A percentile compares a stretch with the other conserved stretches of the same genome.
Evolutionary conservation across 2,329 filamentous ascomycete genomes (phyloP).

Genomic region (Ceratocystis papillata): DNA sequence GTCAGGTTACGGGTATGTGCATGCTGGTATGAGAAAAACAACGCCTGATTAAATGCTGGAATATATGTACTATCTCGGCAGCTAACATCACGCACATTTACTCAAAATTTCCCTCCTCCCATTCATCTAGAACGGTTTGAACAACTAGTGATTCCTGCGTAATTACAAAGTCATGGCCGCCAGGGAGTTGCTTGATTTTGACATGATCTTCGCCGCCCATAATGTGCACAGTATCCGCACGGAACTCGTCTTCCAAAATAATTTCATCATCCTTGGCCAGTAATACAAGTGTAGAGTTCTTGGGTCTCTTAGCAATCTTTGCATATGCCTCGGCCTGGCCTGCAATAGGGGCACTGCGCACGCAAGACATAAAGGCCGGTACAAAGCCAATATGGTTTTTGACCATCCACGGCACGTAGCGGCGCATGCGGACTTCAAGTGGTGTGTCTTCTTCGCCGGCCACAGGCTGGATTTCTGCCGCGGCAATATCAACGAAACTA

Average conservation of each 20-base stretch:
- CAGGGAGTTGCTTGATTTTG: constrained; percentile 42
- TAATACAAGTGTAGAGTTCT: constrained; percentile 41
- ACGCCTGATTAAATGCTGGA: background rate
- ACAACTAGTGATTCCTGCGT: constrained; percentile 19
- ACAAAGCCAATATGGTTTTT: constrained; percentile 47
- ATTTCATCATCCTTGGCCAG: constrained; percentile 44
- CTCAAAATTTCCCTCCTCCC: background rate
- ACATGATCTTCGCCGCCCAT: constrained; percentile 41
- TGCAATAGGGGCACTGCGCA: constrained; percentile 44
- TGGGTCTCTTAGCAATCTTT: constrained; percentile 35
- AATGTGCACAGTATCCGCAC: constrained; percentile 40
- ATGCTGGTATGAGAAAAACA: background rate
- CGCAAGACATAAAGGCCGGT: constrained; percentile 48
- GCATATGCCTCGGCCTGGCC: constrained; percentile 43
- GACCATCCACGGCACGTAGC: constrained; percentile 50
- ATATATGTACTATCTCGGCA: background rate
- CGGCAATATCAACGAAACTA: constrained; percentile 34
- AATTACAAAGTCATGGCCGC: constrained; percentile 49
- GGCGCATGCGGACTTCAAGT: constrained; percentile 40
- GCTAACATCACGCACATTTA: background rate
- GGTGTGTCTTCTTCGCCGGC: constrained; percentile 28
- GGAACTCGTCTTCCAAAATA: constrained; percentile 42
- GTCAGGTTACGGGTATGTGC: background rate
- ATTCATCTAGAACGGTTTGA: constrained; percentile 18
- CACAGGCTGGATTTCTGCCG: constrained; percentile 34